Evolutionary conservation across 106 monocot species (phyloP).

Genomic region (Dendrobium officinale): DNA sequence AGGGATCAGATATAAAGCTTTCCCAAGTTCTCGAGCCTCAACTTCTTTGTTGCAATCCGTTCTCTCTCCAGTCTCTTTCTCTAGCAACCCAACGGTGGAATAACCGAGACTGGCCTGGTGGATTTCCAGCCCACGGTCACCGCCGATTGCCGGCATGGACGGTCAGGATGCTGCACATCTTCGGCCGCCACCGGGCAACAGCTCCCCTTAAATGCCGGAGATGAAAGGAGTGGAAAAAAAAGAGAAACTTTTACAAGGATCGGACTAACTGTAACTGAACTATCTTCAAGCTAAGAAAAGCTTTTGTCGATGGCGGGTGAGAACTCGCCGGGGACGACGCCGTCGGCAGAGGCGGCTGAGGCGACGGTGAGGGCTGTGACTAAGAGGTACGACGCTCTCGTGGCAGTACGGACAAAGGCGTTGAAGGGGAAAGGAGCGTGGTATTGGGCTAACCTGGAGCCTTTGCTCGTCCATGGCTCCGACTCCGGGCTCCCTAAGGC

Average conservation of each 20-base stretch:
- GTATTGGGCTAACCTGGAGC: conserved; percentile 63
- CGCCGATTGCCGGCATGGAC: not conserved
- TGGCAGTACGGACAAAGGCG: conserved; percentile 39
- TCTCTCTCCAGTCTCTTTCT: not conserved
- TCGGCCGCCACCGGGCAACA: not conserved
- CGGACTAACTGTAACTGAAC: not conserved
- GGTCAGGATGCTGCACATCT: not conserved
- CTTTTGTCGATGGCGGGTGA: not conserved
- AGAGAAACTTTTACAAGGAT: not conserved
- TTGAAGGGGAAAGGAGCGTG: conserved; percentile 64
- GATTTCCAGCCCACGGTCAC: not conserved
- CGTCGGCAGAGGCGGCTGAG: conserved; percentile 23
- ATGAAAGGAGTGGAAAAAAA: not conserved
- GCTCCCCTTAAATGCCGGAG: not conserved
- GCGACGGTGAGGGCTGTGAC: conserved; percentile 22
- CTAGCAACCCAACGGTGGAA: not conserved
- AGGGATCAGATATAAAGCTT: not conserved
- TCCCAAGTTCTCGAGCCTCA: not conserved
- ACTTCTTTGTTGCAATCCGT: not conserved
- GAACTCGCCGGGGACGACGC: not conserved
- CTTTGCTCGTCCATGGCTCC: conserved; percentile 29
- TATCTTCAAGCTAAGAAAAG: not conserved
- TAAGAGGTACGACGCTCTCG: conserved; percentile 43
- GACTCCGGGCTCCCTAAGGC: conserved; percentile 46
- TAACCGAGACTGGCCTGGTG: not conserved